Conservation (phyloP, 768 basidiomycete genomes). For the Suillus decipiens region DNA sequence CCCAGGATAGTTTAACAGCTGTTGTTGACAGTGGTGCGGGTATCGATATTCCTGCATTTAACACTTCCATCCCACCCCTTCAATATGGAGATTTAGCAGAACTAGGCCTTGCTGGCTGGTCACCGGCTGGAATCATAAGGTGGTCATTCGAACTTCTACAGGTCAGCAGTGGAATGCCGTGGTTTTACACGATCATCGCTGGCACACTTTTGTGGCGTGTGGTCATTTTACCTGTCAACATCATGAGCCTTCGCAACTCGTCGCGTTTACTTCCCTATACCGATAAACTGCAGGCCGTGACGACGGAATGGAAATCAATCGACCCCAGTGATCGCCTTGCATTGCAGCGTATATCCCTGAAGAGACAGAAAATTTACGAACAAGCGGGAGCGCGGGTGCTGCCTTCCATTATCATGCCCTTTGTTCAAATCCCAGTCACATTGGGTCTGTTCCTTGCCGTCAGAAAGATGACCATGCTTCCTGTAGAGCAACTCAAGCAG, state of each 20-base stretch:
- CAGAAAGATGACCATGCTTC: slow-evolving; percentile 66
- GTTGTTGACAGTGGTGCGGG: neutral
- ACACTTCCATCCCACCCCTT: slow-evolving; percentile 45
- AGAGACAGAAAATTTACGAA: slow-evolving; percentile 55
- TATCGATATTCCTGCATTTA: slow-evolving; percentile 24
- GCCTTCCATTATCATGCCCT: slow-evolving; percentile 51
- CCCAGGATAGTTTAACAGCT: neutral
- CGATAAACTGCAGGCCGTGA: slow-evolving; percentile 54
- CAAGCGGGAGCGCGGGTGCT: slow-evolving; percentile 66
- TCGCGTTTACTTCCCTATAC: slow-evolving; percentile 42
- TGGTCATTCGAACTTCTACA: slow-evolving; percentile 70
- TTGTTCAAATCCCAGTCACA: slow-evolving; percentile 76
- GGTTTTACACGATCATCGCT: slow-evolving; percentile 81
- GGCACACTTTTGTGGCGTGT: slow-evolving; percentile 64
- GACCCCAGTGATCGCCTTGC: slow-evolving; percentile 38
- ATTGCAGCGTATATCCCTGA: slow-evolving; percentile 44
- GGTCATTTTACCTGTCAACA: slow-evolving; percentile 58
- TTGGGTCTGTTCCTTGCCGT: slow-evolving; percentile 85
- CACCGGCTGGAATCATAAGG: slow-evolving; percentile 63
- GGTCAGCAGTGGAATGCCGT: slow-evolving; percentile 69
- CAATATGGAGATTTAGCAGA: slow-evolving; percentile 74
- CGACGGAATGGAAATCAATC: slow-evolving; percentile 49
- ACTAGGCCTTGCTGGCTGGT: slow-evolving; percentile 62
- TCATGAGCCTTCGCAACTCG: slow-evolving; percentile 57
- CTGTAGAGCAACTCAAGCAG: slow-evolving; percentile 71